A percentile compares a stretch with the other conserved stretches of the same genome.
These are phyloP conservation scores for Cornus suecica DNA, from an alignment of 148 eudicot species.

Conservation along the genomic window DNA sequence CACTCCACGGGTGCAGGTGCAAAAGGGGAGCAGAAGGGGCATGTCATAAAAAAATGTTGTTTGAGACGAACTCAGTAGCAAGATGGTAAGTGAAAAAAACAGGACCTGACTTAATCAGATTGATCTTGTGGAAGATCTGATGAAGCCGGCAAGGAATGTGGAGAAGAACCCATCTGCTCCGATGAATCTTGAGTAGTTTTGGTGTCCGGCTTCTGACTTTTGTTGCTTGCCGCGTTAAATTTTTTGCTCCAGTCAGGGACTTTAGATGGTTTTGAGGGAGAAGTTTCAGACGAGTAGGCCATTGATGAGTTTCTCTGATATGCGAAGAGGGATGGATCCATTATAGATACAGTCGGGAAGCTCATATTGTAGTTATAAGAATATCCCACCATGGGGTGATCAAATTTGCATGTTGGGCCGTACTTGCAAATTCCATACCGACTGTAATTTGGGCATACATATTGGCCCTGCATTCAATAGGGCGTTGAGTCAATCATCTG, in stretches of 20 bases:
- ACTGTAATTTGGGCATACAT: slow-evolving; percentile 46
- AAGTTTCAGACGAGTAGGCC: slow-evolving; percentile 14
- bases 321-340: slow-evolving; percentile 26
- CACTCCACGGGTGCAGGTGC: slow-evolving; percentile 10
- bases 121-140: slow-evolving; percentile 18
- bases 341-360: slow-evolving; percentile 27
- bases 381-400: slow-evolving; percentile 57
- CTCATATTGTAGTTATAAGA: slow-evolving; percentile 27
- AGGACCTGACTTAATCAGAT: slow-evolving; percentile 15
- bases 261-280: slow-evolving; percentile 22
- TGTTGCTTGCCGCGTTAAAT: slow-evolving; percentile 12
- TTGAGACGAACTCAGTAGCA: neutral
- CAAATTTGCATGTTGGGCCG: slow-evolving; percentile 63
- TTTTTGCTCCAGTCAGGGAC: slow-evolving; percentile 17
- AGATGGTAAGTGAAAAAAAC: neutral
- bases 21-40: slow-evolving; percentile 17
- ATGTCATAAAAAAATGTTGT: neutral
- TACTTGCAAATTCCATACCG: slow-evolving; percentile 56
- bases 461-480: slow-evolving; percentile 41
- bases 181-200: slow-evolving; percentile 14
- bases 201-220: slow-evolving; percentile 1
- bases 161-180: slow-evolving; percentile 20
- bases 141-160: slow-evolving; percentile 9
- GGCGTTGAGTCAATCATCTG: neutral
- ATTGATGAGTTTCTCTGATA: slow-evolving; percentile 25